These are phyloP conservation scores for Ceriops decandra DNA, from an alignment of 345 rosid genomes.

Conservation along the genomic window DNA sequence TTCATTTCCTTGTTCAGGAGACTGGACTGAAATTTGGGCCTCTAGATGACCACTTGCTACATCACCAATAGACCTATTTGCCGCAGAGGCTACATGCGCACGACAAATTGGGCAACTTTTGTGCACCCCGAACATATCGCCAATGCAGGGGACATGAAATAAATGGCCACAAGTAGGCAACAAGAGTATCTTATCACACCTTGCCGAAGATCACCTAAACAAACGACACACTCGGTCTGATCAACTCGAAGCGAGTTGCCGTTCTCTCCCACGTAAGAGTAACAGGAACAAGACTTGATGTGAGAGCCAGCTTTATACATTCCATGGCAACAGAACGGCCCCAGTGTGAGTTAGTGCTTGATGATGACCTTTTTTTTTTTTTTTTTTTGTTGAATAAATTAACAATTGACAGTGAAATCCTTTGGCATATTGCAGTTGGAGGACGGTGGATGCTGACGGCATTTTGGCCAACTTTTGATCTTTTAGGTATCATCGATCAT, in stretches of 20 bases:
- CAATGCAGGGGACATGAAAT: conserved; percentile 68
- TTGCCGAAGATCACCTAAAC: conserved; percentile 47
- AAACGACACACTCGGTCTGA: conserved; percentile 46
- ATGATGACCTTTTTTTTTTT: no score
- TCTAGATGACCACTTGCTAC: background rate
- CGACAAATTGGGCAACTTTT: conserved; percentile 65
- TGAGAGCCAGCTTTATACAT: no score
- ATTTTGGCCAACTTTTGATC: no score
- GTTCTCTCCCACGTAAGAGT: conserved; percentile 17
- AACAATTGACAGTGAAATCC: no score
- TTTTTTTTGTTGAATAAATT: no score
- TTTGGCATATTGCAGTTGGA: no score
- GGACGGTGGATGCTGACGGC: no score
- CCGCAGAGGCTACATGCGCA: conserved; percentile 13
- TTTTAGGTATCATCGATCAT: no score
- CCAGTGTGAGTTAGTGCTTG: no score
- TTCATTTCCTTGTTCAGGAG: conserved; percentile 2
- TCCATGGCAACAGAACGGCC: no score
- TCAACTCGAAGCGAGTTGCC: conserved; percentile 6
- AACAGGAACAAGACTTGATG: no score
- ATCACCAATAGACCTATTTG: background rate
- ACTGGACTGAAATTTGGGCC: background rate
- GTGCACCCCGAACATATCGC: conserved; percentile 58
- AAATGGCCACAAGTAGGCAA: conserved; percentile 64
- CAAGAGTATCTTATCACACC: conserved; percentile 47